Evolutionary conservation across 2,329 filamentous ascomycete genomes (phyloP), one percentile per base, ranked within the genome.

Genomic region (Alternaria angustiovoidea): DNA sequence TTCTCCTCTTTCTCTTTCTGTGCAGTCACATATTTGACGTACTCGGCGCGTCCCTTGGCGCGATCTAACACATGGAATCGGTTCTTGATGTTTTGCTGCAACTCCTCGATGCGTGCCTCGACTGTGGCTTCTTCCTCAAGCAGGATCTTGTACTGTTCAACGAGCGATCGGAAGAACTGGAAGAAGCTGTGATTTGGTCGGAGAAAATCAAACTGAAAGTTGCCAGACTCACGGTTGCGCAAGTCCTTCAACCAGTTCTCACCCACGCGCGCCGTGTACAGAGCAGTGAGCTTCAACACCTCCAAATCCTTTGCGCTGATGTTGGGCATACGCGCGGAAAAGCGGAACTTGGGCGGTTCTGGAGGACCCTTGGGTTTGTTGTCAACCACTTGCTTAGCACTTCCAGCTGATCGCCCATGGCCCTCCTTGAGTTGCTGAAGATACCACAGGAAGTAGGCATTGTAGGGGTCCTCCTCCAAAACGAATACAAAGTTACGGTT

Each of bases 181-280:
- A 98, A 93, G 64, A 97, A 89, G 73, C 92, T 97, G 82, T 99
- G 95, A 73, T 97, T 96, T 16, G 94, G 93, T 54, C 94, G 89
- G 54, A 99, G 84, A 75, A 99, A 99, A 79, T 97, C 93, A 78
- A 98, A 99, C 77, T 99, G 94, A 68, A 89, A 93, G 79, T 97
- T 98, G 73, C 91, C 87, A 18, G 91, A 87, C 81, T 99, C 94
- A 67, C 92, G 88, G 80, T 97, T 94, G 24, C 91, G 92, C 64
- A 99, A 83, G 55, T 90, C 87, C 22, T 93, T 97, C 87, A 97
- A 92, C 81, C 95, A 99, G 62, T 91, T 89, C 62, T 94, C 89
- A 14, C 95, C 95, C 73, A 96, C 94, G 80, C 94, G 94, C 53
- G 95, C 95, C 51, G 94, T 93, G 79, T 95, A 97, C 26, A 96